These are phyloP conservation scores for Castanospermum australe DNA, from an alignment of 306 rosid genomes.

Conservation along the genomic window DNA sequence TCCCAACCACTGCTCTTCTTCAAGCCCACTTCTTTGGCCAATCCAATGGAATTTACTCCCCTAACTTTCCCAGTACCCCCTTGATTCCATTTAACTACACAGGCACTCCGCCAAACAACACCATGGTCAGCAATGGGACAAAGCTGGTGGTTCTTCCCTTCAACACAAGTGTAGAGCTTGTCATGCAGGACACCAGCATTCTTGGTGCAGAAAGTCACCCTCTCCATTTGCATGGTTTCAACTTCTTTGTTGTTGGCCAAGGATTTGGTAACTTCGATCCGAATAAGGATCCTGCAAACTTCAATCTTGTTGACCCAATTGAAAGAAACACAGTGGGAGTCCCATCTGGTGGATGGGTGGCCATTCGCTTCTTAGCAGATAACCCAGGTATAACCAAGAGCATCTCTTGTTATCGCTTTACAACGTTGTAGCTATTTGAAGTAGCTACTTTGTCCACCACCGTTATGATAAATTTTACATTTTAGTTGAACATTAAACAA, in stretches of 20 bases:
- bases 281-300: conserved; percentile 45
- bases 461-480: not conserved
- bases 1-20: conserved; percentile 57
- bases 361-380: conserved; percentile 61
- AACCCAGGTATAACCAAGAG: conserved; percentile 55
- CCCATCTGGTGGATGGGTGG: conserved; percentile 75
- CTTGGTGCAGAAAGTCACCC: conserved; percentile 66
- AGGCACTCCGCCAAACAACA: conserved; percentile 57
- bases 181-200: conserved; percentile 63
- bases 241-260: conserved; percentile 68
- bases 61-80: conserved; percentile 45
- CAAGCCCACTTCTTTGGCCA: conserved; percentile 57
- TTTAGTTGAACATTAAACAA: not conserved
- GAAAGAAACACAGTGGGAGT: conserved; percentile 62
- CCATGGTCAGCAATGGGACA: conserved; percentile 63
- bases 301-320: conserved; percentile 58
- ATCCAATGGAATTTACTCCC: conserved; percentile 42
- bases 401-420: not conserved
- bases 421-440: not conserved
- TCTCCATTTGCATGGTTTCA: conserved; percentile 70
- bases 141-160: conserved; percentile 55
- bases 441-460: not conserved
- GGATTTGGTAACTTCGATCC: conserved; percentile 69
- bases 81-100: conserved; percentile 52
- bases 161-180: conserved; percentile 59